Conservation (phyloP, 305 asterid genomes). For the Fraxinus dipetala region DNA sequence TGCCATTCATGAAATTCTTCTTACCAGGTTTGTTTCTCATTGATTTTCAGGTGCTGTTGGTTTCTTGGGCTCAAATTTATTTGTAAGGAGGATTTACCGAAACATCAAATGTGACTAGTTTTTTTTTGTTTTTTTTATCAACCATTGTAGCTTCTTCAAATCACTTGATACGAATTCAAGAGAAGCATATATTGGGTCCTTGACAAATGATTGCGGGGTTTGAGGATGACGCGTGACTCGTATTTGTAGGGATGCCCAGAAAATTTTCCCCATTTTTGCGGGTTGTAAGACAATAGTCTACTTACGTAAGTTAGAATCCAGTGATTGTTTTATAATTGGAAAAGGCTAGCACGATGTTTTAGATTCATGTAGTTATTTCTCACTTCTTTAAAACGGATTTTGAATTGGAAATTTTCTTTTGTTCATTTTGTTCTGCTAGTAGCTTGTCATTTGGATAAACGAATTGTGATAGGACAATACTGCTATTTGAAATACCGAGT, state of each 20-base stretch:
- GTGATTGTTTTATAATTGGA: conserved; percentile 26
- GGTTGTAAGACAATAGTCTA: conserved; percentile 28
- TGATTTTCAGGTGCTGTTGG: conserved; percentile 56
- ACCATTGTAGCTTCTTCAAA: conserved; percentile 16
- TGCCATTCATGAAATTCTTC: background rate
- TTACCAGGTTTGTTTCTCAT: background rate
- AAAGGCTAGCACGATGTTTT: conserved; percentile 20
- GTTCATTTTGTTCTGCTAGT: background rate
- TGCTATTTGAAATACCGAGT: background rate
- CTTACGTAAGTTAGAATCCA: conserved; percentile 26
- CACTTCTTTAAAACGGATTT: background rate
- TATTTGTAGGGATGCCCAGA: conserved; percentile 27
- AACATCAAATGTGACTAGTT: conserved; percentile 60
- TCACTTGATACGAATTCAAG: conserved; percentile 12
- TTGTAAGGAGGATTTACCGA: conserved; percentile 61
- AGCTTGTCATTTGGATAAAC: background rate
- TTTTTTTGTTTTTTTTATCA: background rate
- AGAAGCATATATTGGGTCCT: conserved; percentile 19
- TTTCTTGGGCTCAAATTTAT: conserved; percentile 51
- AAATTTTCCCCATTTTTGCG: conserved; percentile 25
- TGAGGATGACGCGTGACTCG: conserved; percentile 29
- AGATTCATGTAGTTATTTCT: conserved; percentile 21
- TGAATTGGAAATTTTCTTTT: background rate
- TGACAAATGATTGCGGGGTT: conserved; percentile 16
- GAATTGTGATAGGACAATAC: background rate